These are phyloP conservation scores for Mycena polygramma DNA, from an alignment of 768 basidiomycete genomes.

Conservation along the genomic window DNA sequence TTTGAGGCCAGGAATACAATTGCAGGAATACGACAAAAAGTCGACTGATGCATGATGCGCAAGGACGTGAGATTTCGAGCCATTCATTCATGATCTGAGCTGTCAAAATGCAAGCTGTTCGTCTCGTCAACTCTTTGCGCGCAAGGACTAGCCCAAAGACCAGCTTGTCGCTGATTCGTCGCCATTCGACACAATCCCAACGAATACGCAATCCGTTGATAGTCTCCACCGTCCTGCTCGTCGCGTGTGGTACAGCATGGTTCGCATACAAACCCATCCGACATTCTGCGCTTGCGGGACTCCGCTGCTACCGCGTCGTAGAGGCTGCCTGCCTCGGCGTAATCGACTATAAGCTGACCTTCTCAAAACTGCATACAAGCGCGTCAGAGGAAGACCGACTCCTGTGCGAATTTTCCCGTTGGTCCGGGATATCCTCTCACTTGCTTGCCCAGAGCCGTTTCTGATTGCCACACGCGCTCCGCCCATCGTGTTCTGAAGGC, in stretches of 20 bases:
- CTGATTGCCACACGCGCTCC: conserved; percentile 87
- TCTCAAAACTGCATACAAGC: conserved; percentile 60
- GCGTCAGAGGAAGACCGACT: conserved; percentile 62
- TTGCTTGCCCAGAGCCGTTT: conserved; percentile 59
- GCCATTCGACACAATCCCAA: too few species aligned
- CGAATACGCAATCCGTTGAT: conserved; percentile 46
- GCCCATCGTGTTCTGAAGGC: conserved; percentile 81
- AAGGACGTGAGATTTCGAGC: too few species aligned
- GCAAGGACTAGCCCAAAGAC: too few species aligned
- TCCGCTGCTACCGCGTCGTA: conserved; percentile 87
- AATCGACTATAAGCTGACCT: conserved; percentile 80
- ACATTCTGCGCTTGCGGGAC: conserved; percentile 77
- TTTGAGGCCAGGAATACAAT: too few species aligned
- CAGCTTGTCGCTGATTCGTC: too few species aligned
- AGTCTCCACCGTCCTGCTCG: conserved; percentile 51
- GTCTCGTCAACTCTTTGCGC: not conserved
- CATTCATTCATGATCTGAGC: not conserved
- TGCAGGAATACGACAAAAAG: too few species aligned
- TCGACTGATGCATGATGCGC: too few species aligned
- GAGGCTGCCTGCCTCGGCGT: conserved; percentile 74
- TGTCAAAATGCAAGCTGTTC: conserved; percentile 12
- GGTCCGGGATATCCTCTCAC: not conserved
- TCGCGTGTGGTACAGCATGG: conserved; percentile 53
- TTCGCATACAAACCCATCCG: conserved; percentile 83
- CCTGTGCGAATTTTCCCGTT: conserved; percentile 19